Evolutionary conservation across 225 moss, liverwort and hornwort genomes (phyloP), one percentile per base, ranked within the genome.

Genomic region (Anthoceros angustus): DNA sequence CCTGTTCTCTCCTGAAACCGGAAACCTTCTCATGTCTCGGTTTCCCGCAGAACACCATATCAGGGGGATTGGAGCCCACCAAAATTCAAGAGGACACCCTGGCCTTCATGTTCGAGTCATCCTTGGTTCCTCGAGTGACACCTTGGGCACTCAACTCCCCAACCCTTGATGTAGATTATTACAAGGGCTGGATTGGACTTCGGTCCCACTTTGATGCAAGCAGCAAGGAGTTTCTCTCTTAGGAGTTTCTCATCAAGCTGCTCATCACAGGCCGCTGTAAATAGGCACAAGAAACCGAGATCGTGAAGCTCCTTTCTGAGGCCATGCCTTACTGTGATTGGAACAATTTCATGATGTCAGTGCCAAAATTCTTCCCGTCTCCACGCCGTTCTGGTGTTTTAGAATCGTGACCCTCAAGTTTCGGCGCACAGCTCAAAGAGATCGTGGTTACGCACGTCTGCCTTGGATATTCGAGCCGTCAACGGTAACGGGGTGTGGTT

Each of bases 71-170:
- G 42, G 90, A 84, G 74, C 93, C 93, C 12, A 78, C 90, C 10
- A 90, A 87, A 80, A 87, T 90, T 61, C 84, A 82, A 0, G 84
- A 81, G 26, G 72, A 84, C 62, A 86, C 93, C 10, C 68, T 94
- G 32, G 93, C 93, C 24, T 94, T 94, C 78, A 94, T 94, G 93
- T 94, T 94, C 32, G 93, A 94, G 79, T 94, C 93, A 42, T 86
- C 82, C 62, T 70, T 94, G 26, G 87, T 87, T 67, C 93, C 93
- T 67, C 75, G 86, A 50, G 76, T 94, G 21, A 94, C 90, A 46
- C 63, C 72, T 18, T 83, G 80, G 86, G 87, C 87, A 15, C 68
- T 90, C n/a, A 69, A 72, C 50, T 80, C 83, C 72, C 84, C 93
- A 7, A 78, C 90, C 68, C 74, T 84, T 70, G 93, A 94, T 71